Evolutionary conservation across 371 early-diverging fungal genomes (phyloP), one percentile per base, ranked within the genome.

Genomic region (Rhizopus delemar): DNA sequence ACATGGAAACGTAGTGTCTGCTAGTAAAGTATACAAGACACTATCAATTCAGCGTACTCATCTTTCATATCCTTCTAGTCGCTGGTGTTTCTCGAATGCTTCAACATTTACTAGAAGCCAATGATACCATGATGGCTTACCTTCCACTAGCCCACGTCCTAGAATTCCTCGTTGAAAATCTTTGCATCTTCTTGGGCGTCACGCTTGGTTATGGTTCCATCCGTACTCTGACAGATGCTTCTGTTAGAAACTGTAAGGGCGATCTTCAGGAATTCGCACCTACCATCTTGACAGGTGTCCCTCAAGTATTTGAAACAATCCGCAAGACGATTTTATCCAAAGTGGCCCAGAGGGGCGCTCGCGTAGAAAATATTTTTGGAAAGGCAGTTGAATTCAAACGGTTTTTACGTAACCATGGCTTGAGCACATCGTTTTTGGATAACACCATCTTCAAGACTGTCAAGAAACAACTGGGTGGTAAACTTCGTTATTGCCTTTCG

Each of bases 101-200:
- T 32, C 92, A 92, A 0, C 81, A 92, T 52, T 83, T 89, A 62
- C 82, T 93, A 53, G 89, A 91, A 15, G 83, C 88, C 55, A 76
- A 78, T 34, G 90, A 90, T 62, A 71, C 78, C 16, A 79, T 96
- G 73, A 80, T 98, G 62, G 93, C 94, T 8, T 97, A 95, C 74
- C 78, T 99, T 45, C 99, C 99, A 7, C 75, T 97, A 7, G 96
- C 98, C 15, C 99, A 99, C 80, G 90, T 92, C 5, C 80, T 93
- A 59, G 95, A 95, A 60, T 88, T 93, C 72, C 69, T 90, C 29
- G 94, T 93, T 33, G 93, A 95, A 66, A 81, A 84, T 51, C 70
- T 87, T 16, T 79, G 85, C 60, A 68, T 96, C 22, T 88, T 84
- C 61, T 84, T 82, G 67, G 96, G 96, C 45, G 75, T 90, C 8